Conservation (phyloP, 2,329 filamentous ascomycete species). For the Calonectria hongkongensis region DNA sequence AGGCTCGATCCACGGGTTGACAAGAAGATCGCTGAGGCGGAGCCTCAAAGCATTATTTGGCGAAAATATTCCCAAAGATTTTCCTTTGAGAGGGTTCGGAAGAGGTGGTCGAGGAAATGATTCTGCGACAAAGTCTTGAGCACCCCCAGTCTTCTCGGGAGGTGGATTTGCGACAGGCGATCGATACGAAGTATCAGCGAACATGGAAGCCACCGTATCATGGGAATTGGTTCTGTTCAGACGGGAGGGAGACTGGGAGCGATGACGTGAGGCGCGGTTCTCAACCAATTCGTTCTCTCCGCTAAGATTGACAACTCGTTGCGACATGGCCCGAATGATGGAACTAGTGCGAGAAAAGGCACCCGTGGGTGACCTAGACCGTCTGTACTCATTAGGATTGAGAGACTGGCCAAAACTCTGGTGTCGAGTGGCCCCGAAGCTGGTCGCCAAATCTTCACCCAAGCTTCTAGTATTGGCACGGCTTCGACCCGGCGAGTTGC, state of each 20-base stretch:
- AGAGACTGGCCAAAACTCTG: conserved; percentile 76
- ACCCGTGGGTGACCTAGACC: conserved; percentile 78
- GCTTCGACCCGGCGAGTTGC: conserved; percentile 71
- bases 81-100: conserved; percentile 88
- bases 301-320: conserved; percentile 97
- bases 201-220: conserved; percentile 58
- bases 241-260: conserved; percentile 73
- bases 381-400: conserved; percentile 69
- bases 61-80: conserved; percentile 88
- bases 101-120: conserved; percentile 45
- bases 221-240: conserved; percentile 58
- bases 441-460: conserved; percentile 75
- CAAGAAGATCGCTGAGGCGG: conserved; percentile 86
- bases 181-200: conserved; percentile 70
- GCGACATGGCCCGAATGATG: conserved; percentile 91
- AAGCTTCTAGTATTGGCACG: conserved; percentile 74
- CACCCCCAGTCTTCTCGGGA: conserved; percentile 65
- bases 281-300: conserved; percentile 92
- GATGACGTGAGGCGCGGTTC: conserved; percentile 78
- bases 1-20: conserved; percentile 91
- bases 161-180: conserved; percentile 67
- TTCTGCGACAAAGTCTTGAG: conserved; percentile 47
- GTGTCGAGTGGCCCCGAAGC: conserved; percentile 69
- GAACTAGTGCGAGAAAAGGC: conserved; percentile 83
- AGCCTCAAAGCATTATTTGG: conserved; percentile 85